Conservation (phyloP, 129 eudicot species). For the Flaveria bidentis region DNA sequence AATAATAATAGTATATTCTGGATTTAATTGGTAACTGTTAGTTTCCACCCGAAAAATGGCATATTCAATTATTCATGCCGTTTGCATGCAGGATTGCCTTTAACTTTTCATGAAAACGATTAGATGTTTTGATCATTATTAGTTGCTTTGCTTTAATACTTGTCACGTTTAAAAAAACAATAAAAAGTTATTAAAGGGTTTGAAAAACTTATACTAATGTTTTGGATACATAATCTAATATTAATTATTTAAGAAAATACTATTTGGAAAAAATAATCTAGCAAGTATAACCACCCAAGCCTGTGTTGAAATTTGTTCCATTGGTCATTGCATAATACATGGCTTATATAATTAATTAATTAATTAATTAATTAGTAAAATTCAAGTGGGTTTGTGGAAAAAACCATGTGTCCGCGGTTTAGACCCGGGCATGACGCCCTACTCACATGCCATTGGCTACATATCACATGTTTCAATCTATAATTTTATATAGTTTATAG, state of each 20-base stretch:
- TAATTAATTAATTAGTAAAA: no score
- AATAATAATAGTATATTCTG: background rate
- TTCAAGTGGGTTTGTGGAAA: background rate
- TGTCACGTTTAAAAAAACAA: background rate
- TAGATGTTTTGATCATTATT: background rate
- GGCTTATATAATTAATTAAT: no score
- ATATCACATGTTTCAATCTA: background rate
- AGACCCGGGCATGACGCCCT: constrained; percentile 20
- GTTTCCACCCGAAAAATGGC: constrained; percentile 10
- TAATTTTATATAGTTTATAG: no score
- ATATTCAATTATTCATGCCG: constrained; percentile 5
- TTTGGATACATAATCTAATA: no score
- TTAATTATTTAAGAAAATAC: no score
- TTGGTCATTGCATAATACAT: no score
- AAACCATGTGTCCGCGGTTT: constrained; percentile 26
- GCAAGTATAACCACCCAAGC: no score
- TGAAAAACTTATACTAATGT: no score
- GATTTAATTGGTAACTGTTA: background rate
- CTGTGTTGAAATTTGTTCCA: no score
- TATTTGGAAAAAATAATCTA: no score
- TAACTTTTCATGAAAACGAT: constrained; percentile 14
- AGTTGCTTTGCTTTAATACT: background rate
- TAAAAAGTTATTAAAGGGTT: background rate
- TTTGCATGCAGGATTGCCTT: constrained; percentile 5
- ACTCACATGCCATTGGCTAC: constrained; percentile 25